Evolutionary conservation across 179 eudicot species (phyloP), one percentile per base, ranked within the genome.

Genomic region (Amaranthus tricolor): DNA sequence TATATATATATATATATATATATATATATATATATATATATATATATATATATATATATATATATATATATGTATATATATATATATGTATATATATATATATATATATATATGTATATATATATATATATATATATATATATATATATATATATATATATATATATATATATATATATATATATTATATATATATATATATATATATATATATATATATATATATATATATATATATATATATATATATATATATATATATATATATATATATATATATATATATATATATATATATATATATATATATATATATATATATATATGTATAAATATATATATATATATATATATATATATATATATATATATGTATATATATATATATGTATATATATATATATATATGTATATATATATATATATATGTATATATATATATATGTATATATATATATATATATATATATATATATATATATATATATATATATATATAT

Each of bases 191-290:
- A 56, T 56, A 56, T 56, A 12, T 56, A 56, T 56, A 12, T 56
- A 56, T 56, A 56, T 56, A 56, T 56, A 56, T 56, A 56, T 56
- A 12, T 56, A 56, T 56, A 56, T 56, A 56, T 56, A 56, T 56
- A 12, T 56, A 56, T 6, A 12, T 6, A 5, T 56, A 12, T 5
- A 3, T 56, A 16, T 56, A 16, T 56, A n/a, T n/a, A n/a, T n/a
- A n/a, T n/a, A n/a, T n/a, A n/a, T n/a, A n/a, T n/a, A n/a, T n/a
- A n/a, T n/a, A n/a, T n/a, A n/a, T n/a, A n/a, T n/a, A n/a, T n/a
- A n/a, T n/a, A n/a, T n/a, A n/a, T n/a, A 16, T 56, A 3, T 12
- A 5, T 56, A 16, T 56, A 16, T 56, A 16, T 12, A 16, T 56
- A 16, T 56, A 16, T 56, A 16, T 56, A 16, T 12, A 16, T 56